A percentile compares a stretch with the other conserved stretches of the same genome.
These are phyloP conservation scores for Amanita thiersii DNA, from an alignment of 768 basidiomycete genomes.

Conservation along the genomic window DNA sequence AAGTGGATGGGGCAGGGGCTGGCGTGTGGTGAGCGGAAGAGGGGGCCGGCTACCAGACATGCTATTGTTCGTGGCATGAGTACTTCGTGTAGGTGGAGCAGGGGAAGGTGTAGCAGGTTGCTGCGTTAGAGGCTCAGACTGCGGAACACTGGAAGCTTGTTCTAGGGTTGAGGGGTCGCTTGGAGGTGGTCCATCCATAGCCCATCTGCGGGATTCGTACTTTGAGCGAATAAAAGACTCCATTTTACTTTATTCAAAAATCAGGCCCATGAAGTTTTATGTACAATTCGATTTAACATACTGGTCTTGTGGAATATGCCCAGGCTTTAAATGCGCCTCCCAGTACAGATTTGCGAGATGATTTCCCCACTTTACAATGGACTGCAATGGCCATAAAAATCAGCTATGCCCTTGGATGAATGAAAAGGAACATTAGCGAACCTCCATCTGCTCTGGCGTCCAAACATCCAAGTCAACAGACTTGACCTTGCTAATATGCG, in stretches of 20 bases:
- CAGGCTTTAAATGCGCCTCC: constrained; percentile 91
- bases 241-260: constrained; percentile 68
- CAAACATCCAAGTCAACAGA: constrained; percentile 96
- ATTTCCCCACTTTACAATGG: constrained; percentile 94
- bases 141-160: constrained; percentile 18
- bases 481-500: constrained; percentile 95
- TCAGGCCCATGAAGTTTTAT: constrained; percentile 1
- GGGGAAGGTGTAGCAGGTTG: constrained; percentile 19
- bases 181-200: constrained; percentile 81
- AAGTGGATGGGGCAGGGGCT: constrained; percentile 48
- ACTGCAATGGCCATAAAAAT: constrained; percentile 25
- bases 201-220: constrained; percentile 92
- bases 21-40: constrained; percentile 26
- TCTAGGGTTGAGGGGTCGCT: constrained; percentile 76
- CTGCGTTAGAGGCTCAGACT: constrained; percentile 14
- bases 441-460: constrained; percentile 97
- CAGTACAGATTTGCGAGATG: constrained; percentile 89
- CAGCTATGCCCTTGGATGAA: neutral
- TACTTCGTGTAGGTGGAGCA: constrained; percentile 17
- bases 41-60: constrained; percentile 22
- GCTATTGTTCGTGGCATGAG: constrained; percentile 21
- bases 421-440: constrained; percentile 25
- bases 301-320: constrained; percentile 94
- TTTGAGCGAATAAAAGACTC: constrained; percentile 96
- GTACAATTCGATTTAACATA: constrained; percentile 32